A percentile compares a stretch with the other conserved stretches of the same genome.
Conservation (phyloP, 257 asterid genomes). For the Haberlea rhodopensis region DNA sequence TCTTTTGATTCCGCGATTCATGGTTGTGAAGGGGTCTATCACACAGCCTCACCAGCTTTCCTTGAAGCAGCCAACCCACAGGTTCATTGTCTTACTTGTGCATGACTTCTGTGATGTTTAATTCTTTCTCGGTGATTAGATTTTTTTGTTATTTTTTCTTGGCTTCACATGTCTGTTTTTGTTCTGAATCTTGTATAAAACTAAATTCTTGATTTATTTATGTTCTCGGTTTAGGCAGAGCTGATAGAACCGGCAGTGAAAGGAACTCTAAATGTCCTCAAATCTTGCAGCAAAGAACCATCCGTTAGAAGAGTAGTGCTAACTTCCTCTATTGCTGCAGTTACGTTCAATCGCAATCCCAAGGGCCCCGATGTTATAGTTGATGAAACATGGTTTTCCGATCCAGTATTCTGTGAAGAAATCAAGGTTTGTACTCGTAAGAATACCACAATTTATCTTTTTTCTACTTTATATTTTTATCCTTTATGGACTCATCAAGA, state of each 20-base stretch:
- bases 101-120: not conserved
- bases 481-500: not conserved
- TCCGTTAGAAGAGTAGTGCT: slow-evolving; percentile 42
- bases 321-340: slow-evolving; percentile 42
- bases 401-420: slow-evolving; percentile 36
- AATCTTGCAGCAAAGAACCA: slow-evolving; percentile 35
- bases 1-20: slow-evolving; percentile 45
- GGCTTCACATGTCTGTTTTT: not conserved
- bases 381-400: slow-evolving; percentile 56
- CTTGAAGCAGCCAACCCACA: slow-evolving; percentile 24
- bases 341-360: slow-evolving; percentile 21
- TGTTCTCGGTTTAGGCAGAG: slow-evolving; percentile 30
- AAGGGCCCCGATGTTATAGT: slow-evolving; percentile 32
- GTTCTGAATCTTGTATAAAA: not conserved
- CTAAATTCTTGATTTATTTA: not conserved
- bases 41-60: slow-evolving; percentile 45
- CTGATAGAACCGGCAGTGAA: slow-evolving; percentile 46
- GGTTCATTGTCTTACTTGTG: slow-evolving; percentile 2
- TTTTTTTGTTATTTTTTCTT: not conserved
- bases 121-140: not conserved
- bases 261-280: slow-evolving; percentile 50
- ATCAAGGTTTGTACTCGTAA: slow-evolving; percentile 30
- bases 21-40: slow-evolving; percentile 51
- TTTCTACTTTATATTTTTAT: no score
- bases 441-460: not conserved